Evolutionary conservation across 2,329 filamentous ascomycete species (phyloP), one percentile per base, ranked within the genome.

Genomic region (Verticillium longisporum): DNA sequence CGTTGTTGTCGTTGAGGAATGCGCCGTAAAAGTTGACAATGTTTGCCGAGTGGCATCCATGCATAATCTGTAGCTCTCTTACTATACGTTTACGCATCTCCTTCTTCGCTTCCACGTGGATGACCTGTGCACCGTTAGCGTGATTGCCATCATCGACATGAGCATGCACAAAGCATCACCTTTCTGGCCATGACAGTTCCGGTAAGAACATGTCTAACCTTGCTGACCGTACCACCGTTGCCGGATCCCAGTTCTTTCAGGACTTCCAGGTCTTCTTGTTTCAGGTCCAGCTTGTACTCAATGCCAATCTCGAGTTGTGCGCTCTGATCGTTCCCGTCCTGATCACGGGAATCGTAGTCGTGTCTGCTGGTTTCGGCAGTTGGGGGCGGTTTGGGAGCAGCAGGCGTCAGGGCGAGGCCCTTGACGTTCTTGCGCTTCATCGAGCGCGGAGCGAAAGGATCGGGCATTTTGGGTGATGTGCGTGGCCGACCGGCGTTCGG

Each of bases 341-440:
- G 80, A 71, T 90, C 88, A 65, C 82, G 84, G 61, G 83, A 78
- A 66, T 83, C 85, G 66, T 83, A 80, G 60, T 86, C 82, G 60
- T 75, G 77, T 70, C 87, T 86, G 62, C 84, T 90, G 63, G 86
- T 88, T 69, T 92, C 89, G 55, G 91, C 88, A 34, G 91, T 88
- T 60, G 88, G 85, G 60, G 86, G 79, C 57, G 85, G 80, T 64
- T 92, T 91, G 53, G 91, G 88, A 56, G 89, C 83, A 31, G 89
- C 87, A 57, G 91, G 88, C 70, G 87, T 93, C 72, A 99, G 82
- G 67, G 92, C 93, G 58, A 99, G 88, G 41, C 93, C 94, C 80
- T 98, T 98, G 76, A 96, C 90, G 75, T 99, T 99, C 86, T 98
- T 97, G 83, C 94, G 89, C 88, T 97, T 98, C 88, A 99, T 90